These are phyloP conservation scores for Yamadazyma kitorensis DNA, from an alignment of 805 yeast species.

Conservation along the genomic window DNA sequence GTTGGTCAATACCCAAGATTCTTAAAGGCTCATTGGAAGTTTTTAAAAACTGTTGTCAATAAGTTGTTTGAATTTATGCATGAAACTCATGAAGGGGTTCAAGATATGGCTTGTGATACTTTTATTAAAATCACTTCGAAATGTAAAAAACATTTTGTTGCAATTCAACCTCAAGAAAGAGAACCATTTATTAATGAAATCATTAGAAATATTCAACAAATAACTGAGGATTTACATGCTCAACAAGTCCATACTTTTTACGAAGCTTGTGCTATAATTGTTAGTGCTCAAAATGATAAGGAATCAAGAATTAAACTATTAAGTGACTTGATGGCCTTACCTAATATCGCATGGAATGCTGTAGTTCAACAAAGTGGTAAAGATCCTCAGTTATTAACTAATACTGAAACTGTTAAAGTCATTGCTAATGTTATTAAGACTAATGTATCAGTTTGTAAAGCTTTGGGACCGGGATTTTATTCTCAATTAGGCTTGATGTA, in stretches of 20 bases:
- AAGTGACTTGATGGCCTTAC: constrained; percentile 79
- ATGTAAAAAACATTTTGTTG: constrained; percentile 93
- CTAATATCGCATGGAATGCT: constrained; percentile 92
- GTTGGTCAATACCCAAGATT: constrained; percentile 99
- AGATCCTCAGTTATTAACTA: constrained; percentile 75
- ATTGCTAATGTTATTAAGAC: constrained; percentile 93
- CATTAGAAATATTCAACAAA: constrained; percentile 74
- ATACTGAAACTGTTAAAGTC: constrained; percentile 84
- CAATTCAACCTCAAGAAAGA: constrained; percentile 76
- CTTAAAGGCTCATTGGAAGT: constrained; percentile 97
- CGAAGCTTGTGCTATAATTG: constrained; percentile 94
- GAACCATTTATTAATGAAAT: constrained; percentile 93
- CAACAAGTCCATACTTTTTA: constrained; percentile 98
- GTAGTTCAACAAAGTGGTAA: constrained; percentile 81
- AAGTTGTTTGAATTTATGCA: constrained; percentile 98
- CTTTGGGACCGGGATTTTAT: constrained; percentile 88
- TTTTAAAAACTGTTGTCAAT: constrained; percentile 90
- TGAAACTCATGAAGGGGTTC: constrained; percentile 99
- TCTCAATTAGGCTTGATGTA: constrained; percentile 85
- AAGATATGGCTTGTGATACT: constrained; percentile 99
- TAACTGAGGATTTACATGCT: constrained; percentile 90
- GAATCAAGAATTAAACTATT: constrained; percentile 70
- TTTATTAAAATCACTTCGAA: constrained; percentile 93
- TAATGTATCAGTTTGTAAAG: constrained; percentile 91
- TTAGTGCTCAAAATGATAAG: constrained; percentile 77